Evolutionary conservation across 164 flowering plant genomes (phyloP), one percentile per base, ranked within the genome.

Genomic region (Magnolia changhungtana): DNA sequence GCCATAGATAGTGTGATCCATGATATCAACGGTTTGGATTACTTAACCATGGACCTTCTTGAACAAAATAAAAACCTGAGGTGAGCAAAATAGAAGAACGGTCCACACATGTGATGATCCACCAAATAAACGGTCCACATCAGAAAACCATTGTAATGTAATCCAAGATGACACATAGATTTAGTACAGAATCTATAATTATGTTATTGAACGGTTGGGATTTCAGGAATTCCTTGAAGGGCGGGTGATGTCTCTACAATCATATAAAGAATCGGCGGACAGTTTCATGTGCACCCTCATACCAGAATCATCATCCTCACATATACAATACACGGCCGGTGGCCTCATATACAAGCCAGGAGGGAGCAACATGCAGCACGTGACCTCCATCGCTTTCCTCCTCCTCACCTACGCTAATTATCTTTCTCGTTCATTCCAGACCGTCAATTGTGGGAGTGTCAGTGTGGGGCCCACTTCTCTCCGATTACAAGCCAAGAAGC

Each of bases 281-380:
- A 90, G 94, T 78, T 96, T 94, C 90, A 90, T 93, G 88, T 96
- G 99, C 84, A 87, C 95, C 0, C 80, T 96, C 11, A 83, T 96
- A 27, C 95, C 98, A 0, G 90, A 89, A 55, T 87, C 99, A 1
- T 78, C 97, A 0, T 85, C 93, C 18, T 86, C 87, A 31, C 98
- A 91, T 88, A 88, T 92, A 7, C 88, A 88, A 77, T 91, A 84
- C 89, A 87, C 91, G 0, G 94, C 97, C 0, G 99, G 98, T 13
- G 98, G 99, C 8, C 90, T 96, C 45, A 88, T 96, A 0, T 93
- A 89, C 91, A 88, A 82, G 84, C 97, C 94, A 1, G 97, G 98
- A 5, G 98, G 99, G 24, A 92, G 98, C 91, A 92, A 96, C 78
- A 77, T 96, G 76, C 99, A 96, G 76, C 98, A 94, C 63, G 89